Evolutionary conservation across 768 basidiomycete species (phyloP).

Genomic region (Boletellus ananas): DNA sequence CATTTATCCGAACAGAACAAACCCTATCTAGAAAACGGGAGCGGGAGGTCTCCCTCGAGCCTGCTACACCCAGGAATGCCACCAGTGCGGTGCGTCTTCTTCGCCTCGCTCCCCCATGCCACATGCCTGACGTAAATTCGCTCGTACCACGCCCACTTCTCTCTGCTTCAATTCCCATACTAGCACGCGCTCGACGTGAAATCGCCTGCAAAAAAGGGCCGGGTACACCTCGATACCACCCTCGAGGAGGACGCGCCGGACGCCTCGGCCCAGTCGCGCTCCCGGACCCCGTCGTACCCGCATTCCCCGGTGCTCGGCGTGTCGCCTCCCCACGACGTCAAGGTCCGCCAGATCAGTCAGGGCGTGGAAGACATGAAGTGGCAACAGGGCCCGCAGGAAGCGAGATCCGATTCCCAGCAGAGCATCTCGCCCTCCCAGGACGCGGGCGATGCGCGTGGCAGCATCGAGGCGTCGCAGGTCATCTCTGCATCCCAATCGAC

Average conservation of each 20-base stretch:
- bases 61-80: slow-evolving; percentile 45
- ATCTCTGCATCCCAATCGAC: slow-evolving; percentile 8
- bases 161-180: slow-evolving; percentile 16
- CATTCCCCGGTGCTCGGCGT: slow-evolving; percentile 34
- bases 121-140: slow-evolving; percentile 28
- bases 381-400: slow-evolving; percentile 40
- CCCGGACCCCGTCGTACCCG: slow-evolving; percentile 30
- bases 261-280: slow-evolving; percentile 38
- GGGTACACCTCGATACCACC: slow-evolving; percentile 56
- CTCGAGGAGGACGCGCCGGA: slow-evolving; percentile 55
- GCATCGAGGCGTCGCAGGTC: slow-evolving; percentile 13
- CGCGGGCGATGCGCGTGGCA: slow-evolving; percentile 7
- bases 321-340: slow-evolving; percentile 77
- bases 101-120: slow-evolving; percentile 6
- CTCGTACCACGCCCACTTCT: slow-evolving; percentile 17
- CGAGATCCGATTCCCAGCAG: slow-evolving; percentile 4
- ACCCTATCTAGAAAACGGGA: slow-evolving; percentile 68
- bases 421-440: slow-evolving; percentile 5
- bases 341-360: slow-evolving; percentile 75
- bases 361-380: slow-evolving; percentile 76
- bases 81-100: slow-evolving; percentile 33
- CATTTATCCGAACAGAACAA: slow-evolving; percentile 29
- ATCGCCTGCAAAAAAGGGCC: slow-evolving; percentile 76
- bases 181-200: slow-evolving; percentile 40
- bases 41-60: slow-evolving; percentile 74